These are phyloP conservation scores for Bruguiera hainesii DNA, from an alignment of 441 rosid species.

Conservation along the genomic window DNA sequence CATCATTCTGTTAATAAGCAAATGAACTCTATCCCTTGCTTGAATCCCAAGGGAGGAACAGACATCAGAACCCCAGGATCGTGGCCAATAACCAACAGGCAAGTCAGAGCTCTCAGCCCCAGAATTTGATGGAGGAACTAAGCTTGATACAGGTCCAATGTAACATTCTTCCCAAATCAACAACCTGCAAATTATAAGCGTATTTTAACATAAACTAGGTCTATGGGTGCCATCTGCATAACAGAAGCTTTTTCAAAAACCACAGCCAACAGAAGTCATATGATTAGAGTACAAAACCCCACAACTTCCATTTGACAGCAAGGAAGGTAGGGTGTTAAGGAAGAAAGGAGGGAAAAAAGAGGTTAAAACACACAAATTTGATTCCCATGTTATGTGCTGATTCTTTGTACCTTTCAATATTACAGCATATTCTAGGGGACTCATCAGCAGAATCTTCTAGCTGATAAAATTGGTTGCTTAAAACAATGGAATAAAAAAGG, in stretches of 20 bases:
- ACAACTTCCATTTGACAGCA: neutral
- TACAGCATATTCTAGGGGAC: neutral
- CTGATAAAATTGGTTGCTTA: neutral
- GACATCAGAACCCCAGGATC: conserved; percentile 30
- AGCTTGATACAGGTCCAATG: conserved; percentile 34
- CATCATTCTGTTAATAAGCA: conserved; percentile 75
- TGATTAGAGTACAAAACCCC: neutral
- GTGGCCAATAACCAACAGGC: conserved; percentile 45
- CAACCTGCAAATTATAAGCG: conserved; percentile 41
- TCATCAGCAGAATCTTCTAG: neutral
- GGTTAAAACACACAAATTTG: neutral
- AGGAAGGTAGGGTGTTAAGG: neutral
- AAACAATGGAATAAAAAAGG: neutral
- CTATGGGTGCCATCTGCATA: no score
- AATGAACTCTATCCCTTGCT: conserved; percentile 36
- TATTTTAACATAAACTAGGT: neutral
- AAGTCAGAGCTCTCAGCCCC: conserved; percentile 28
- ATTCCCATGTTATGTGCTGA: neutral
- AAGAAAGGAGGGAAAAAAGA: neutral
- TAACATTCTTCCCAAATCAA: conserved; percentile 90
- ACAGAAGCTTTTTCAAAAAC: no score
- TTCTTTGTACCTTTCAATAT: neutral
- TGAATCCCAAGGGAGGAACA: conserved; percentile 34
- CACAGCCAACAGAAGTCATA: no score
- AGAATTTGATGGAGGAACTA: conserved; percentile 25